Percentiles rank a stretch among this genome's conserved stretches.
Evolutionary conservation across 352 stramenopile species (phyloP).

Genomic region (Phytophthora cajani): DNA sequence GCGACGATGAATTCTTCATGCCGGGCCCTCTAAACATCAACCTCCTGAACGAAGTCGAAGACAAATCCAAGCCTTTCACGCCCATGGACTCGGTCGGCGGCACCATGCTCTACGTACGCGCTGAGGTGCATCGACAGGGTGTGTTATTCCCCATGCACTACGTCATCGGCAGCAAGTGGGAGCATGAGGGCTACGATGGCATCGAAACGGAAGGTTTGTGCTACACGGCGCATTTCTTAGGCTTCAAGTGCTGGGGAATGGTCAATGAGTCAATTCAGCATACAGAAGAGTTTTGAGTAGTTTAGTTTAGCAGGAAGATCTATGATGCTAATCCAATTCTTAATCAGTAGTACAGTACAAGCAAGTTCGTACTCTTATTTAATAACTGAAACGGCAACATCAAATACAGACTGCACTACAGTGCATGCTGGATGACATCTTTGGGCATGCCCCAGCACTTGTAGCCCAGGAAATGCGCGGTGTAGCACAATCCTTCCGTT

Average conservation of each 20-base stretch:
- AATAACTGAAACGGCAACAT: too few species aligned
- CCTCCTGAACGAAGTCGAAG: conserved; percentile 12
- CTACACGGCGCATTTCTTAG: conserved; percentile 50
- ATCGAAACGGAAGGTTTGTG: conserved; percentile 64
- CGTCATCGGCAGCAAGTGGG: conserved; percentile 47
- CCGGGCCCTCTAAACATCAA: conserved; percentile 21
- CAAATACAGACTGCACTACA: not conserved
- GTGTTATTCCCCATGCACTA: conserved; percentile 52
- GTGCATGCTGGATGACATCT: not conserved
- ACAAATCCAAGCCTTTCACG: conserved; percentile 23
- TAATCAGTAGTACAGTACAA: too few species aligned
- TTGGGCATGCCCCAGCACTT: not conserved
- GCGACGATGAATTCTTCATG: conserved; percentile 9
- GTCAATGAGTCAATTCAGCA: conserved; percentile 41
- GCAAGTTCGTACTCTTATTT: too few species aligned
- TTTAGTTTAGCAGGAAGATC: too few species aligned
- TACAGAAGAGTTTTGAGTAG: not conserved
- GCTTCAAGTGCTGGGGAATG: conserved; percentile 57
- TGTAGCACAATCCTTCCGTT: not conserved
- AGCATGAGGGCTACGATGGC: conserved; percentile 51
- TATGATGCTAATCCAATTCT: too few species aligned
- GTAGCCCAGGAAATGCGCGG: not conserved
- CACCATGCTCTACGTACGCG: conserved; percentile 56
- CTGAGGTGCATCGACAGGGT: conserved; percentile 53
- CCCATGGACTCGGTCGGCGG: conserved; percentile 55